These are phyloP conservation scores for Lasiodiplodia hormozganensis DNA, from an alignment of 2,329 filamentous ascomycete genomes.

Conservation along the genomic window DNA sequence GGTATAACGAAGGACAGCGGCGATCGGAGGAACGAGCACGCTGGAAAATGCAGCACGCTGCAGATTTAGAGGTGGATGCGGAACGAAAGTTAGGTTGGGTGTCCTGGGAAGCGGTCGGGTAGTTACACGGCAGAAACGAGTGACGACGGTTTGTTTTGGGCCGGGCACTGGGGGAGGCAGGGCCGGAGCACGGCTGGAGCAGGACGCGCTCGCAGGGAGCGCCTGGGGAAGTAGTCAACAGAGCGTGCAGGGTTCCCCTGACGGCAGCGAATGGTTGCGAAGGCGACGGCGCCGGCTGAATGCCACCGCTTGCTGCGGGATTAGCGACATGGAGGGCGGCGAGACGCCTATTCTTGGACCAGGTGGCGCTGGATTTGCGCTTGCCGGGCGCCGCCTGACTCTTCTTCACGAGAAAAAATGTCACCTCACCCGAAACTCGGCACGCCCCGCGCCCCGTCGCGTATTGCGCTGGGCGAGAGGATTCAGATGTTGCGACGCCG, in stretches of 20 bases:
- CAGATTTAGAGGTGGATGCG: constrained; percentile 7
- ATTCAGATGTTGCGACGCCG: constrained; percentile 12
- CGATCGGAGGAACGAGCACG: constrained; percentile 17
- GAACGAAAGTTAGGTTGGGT: constrained; percentile 25
- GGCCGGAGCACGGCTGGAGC: constrained; percentile 7
- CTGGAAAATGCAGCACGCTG: not conserved
- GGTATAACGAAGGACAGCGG: constrained; percentile 3
- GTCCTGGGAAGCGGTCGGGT: constrained; percentile 14
- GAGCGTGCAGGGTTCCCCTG: constrained; percentile 16
- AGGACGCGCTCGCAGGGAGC: not conserved
- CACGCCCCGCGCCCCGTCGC: constrained; percentile 2
- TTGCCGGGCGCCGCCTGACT: constrained; percentile 22
- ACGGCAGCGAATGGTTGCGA: constrained; percentile 19
- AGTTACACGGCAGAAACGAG: constrained; percentile 28
- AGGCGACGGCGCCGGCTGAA: constrained; percentile 22
- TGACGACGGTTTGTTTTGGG: constrained; percentile 18
- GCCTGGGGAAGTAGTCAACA: constrained; percentile 25
- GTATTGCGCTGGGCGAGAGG: not conserved
- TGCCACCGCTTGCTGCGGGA: constrained; percentile 2
- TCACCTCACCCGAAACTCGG: constrained; percentile 17
- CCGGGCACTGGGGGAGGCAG: constrained; percentile 5
- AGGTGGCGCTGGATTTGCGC: constrained; percentile 25
- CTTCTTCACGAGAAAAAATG: constrained; percentile 20
- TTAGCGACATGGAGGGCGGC: constrained; percentile 26
- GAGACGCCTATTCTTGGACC: constrained; percentile 18